A percentile compares a stretch with the other conserved stretches of the same genome.
Conservation (phyloP, 345 rosid species). For the Eucalyptus erythrocorys region DNA sequence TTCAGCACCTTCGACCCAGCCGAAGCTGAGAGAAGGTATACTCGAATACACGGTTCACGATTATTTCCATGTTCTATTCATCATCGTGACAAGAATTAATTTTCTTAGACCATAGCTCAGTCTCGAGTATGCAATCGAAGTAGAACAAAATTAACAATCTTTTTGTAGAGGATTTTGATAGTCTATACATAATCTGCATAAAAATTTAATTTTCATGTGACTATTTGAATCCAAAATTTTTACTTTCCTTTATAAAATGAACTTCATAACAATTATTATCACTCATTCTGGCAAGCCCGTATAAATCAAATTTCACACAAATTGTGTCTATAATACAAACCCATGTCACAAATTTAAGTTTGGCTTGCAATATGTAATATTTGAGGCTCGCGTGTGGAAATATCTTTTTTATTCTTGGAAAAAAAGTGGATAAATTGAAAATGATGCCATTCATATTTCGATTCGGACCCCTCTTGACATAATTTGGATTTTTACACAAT, state of each 20-base stretch:
- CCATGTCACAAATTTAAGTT: background rate
- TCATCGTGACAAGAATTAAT: background rate
- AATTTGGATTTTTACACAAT: background rate
- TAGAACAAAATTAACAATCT: background rate
- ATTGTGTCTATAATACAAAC: background rate
- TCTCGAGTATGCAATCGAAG: background rate
- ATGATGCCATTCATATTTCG: background rate
- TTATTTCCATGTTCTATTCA: background rate
- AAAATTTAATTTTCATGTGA: background rate
- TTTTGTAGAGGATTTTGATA: background rate
- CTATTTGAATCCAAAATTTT: background rate
- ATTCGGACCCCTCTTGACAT: background rate
- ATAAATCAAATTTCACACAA: background rate
- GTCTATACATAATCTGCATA: background rate
- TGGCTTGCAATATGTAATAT: background rate
- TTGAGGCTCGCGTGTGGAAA: background rate
- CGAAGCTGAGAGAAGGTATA: slow-evolving; percentile 43
- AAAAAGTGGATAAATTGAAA: background rate
- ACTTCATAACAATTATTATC: background rate
- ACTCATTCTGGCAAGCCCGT: background rate
- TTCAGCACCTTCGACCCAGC: slow-evolving; percentile 33
- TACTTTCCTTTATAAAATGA: background rate
- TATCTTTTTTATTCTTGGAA: too few relatives aligned
- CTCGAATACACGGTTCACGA: background rate
- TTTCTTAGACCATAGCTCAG: background rate